Base-by-base conservation (phyloP, 441 rosid genomes). In the Gossypium trilobum region DNA sequence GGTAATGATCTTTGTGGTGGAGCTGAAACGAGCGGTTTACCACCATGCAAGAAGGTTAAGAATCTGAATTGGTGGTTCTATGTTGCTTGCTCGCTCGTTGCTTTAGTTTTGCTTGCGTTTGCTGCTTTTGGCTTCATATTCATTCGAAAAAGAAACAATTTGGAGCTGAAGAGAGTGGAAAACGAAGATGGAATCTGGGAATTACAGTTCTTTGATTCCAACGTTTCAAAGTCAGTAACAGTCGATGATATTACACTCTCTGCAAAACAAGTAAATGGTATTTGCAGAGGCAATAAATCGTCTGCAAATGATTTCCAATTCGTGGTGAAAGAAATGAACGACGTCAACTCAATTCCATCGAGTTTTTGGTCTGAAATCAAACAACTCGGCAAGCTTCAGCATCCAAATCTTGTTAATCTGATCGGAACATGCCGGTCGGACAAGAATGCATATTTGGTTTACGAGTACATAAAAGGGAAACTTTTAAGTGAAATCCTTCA, bases 1-100 rank as follows among this genome's bases (percentile, higher is more conserved):
- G 98, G 97, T 7, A 93, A 88, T 62, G 31, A 81, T 72, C 97
- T 93, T 0, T 93, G 98, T 52, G 82, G 86, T 3, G 85, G 88
- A 2, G 84, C 76, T 33, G 56, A 73, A 1, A 56, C 65, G 4
- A 79, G 73, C 31, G 84, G 85, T 10, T 77, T 93, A 73, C 87
- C 87, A 5, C 84, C 86, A 36, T 93, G 98, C 82, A 80, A 74
- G 63, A 67, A 57, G 22, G 56, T 56, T 39, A 82, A 80, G 76
- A 80, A 75, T 61, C 80, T 75, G 5, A 59, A 52, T 3, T 80
- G 87, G 96, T 85, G 90, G 96, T 80, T 82, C 33, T 55, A 81
- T 11, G 77, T 76, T 17, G 84, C 78, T 44, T 82, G 77, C 58
- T 25, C 84, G 3, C 76, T 84, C 51, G 83, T 74, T 19, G 86